Conservation (phyloP, 192 early-diverging fungal genomes). For the Coemansia sp. region DNA sequence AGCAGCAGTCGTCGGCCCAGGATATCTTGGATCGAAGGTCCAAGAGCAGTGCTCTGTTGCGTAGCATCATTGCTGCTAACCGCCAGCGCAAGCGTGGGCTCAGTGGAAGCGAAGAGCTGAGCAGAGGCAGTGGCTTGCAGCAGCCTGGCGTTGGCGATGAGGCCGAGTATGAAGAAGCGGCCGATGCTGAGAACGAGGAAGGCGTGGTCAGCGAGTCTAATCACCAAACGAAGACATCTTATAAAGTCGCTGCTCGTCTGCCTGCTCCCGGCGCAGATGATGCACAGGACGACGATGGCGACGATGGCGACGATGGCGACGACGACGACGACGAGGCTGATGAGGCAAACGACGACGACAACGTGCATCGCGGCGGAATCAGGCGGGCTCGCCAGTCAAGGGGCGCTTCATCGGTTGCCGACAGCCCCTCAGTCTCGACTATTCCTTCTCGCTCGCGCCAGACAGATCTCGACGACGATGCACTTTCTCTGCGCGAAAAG, state of each 20-base stretch:
- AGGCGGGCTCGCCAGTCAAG: too few relatives aligned
- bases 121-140: neutral
- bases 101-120: neutral
- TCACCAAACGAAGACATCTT: neutral
- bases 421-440: neutral
- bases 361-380: too few relatives aligned
- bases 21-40: conserved; percentile 26
- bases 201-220: too few relatives aligned
- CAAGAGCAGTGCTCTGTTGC: conserved; percentile 36
- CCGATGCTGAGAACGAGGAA: neutral
- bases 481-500: too few relatives aligned
- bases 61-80: conserved; percentile 46
- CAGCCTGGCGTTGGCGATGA: neutral
- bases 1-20: neutral
- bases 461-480: neutral
- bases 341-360: too few relatives aligned
- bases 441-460: neutral
- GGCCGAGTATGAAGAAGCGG: neutral
- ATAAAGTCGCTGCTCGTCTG: neutral
- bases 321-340: neutral
- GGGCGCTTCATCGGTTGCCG: neutral
- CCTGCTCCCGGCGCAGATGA: too few relatives aligned
- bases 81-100: conserved; percentile 33
- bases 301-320: neutral
- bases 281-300: conserved; percentile 9